Base-by-base conservation (phyloP, 2,329 filamentous ascomycete species). In the Pezicula radicicola region DNA sequence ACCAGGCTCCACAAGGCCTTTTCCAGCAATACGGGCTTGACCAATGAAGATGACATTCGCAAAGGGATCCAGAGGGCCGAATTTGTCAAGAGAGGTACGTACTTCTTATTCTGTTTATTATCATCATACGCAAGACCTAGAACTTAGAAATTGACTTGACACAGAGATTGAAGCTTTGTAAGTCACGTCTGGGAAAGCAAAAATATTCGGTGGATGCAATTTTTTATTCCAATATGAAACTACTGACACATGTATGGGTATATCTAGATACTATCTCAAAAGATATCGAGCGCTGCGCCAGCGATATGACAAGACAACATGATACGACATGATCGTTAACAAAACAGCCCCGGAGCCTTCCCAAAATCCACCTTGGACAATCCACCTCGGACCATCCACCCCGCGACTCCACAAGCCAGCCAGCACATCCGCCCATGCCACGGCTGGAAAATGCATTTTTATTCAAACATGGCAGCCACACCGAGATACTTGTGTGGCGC, bases 131-230 rank as follows among this genome's bases (percentile, higher is more conserved):
- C 27, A 36, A 48, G 10, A 6, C 12, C 27, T 16, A 9, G 13
- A 35, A 21, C 13, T 18, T 13, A 6, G 25, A 33, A 43, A 13
- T 48, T 57, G 28, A 54, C 49, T 47, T 3, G 15, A n/a, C 13
- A 15, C 59, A 94, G 93, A 97, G 69, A 90, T 97, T 55, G 92
- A 97, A 73, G 87, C 91, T 16, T 68, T 97, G 89, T 97, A 78
- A 82, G 89, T 80, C 46, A 51, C 37, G 40, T 40, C 42, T 16
- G 30, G 10, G 18, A 27, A 25, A 15, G 37, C 42, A 50, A 36
- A 18, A 6, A 42, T 42, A 42, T 15, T 8, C 28, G 56, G 40
- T 50, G 51, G 50, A 55, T 47, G 28, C 30, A 33, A 33, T 33
- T 33, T 33, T n/a, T 9, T 21, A 41, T 41, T 21, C 16, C 40